Percentiles rank a stretch among this genome's conserved stretches.
These are phyloP conservation scores for Buddleja alternifolia DNA, from an alignment of 257 asterid species.

Conservation along the genomic window DNA sequence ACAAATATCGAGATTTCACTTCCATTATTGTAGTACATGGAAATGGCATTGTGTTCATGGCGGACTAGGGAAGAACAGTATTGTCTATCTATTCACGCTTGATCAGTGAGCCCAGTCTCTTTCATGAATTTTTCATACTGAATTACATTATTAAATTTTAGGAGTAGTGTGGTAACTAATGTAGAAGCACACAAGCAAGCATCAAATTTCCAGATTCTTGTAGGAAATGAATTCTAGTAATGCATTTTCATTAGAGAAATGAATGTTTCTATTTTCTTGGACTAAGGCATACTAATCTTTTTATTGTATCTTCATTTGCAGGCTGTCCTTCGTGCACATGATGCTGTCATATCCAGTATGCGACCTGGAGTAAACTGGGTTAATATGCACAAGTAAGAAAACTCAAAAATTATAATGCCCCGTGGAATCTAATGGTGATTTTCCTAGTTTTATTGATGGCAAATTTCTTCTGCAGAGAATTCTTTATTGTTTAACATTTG, in stretches of 20 bases:
- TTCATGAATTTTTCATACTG: neutral
- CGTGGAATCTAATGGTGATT: slow-evolving; percentile 15
- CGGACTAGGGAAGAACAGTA: slow-evolving; percentile 18
- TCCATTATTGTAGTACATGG: neutral
- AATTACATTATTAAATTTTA: slow-evolving; percentile 7
- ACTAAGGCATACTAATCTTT: slow-evolving; percentile 20
- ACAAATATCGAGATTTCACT: neutral
- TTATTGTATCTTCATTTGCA: slow-evolving; percentile 40
- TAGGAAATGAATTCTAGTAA: slow-evolving; percentile 22
- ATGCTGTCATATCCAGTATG: slow-evolving; percentile 91
- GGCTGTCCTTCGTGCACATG: slow-evolving; percentile 96
- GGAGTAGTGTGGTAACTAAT: slow-evolving; percentile 13
- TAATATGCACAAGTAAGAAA: slow-evolving; percentile 88
- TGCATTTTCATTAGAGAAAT: slow-evolving; percentile 24
- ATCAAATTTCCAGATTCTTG: slow-evolving; percentile 17
- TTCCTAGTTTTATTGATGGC: neutral
- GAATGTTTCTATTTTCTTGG: neutral
- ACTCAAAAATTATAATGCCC: slow-evolving; percentile 24
- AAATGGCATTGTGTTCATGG: neutral
- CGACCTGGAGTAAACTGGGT: slow-evolving; percentile 95
- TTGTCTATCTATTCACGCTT: slow-evolving; percentile 15
- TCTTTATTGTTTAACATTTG: neutral
- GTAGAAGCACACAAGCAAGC: slow-evolving; percentile 13
- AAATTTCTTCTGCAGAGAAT: neutral
- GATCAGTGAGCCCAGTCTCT: slow-evolving; percentile 18